A percentile compares a stretch with the other conserved stretches of the same genome.
Conservation (phyloP, 768 basidiomycete genomes). For the Pholiota conissans region DNA sequence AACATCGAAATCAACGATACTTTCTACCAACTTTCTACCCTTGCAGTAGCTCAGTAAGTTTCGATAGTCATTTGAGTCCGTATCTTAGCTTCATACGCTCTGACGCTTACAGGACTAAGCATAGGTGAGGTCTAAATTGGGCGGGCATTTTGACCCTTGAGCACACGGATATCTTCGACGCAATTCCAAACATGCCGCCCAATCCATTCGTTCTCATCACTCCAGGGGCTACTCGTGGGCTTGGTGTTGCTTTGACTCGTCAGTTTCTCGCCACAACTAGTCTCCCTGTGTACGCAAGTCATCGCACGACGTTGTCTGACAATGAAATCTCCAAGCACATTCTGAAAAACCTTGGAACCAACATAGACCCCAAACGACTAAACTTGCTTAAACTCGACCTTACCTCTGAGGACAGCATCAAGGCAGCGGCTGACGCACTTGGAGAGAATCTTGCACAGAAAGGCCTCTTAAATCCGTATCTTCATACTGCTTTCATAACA, state of each 20-base stretch:
- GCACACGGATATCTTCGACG: too few relatives aligned
- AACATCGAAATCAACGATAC: too few relatives aligned
- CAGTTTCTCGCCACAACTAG: constrained; percentile 50
- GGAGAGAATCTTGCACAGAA: constrained; percentile 28
- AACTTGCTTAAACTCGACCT: constrained; percentile 51
- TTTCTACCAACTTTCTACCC: too few relatives aligned
- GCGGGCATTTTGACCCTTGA: too few relatives aligned
- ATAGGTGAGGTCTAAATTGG: too few relatives aligned
- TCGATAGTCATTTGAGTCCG: too few relatives aligned
- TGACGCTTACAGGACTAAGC: too few relatives aligned
- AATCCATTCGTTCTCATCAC: constrained; percentile 52
- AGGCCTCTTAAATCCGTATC: constrained; percentile 33
- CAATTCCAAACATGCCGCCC: constrained; percentile 17
- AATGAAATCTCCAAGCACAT: constrained; percentile 39
- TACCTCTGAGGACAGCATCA: constrained; percentile 50
- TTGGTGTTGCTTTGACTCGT: constrained; percentile 55
- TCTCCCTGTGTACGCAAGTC: constrained; percentile 56
- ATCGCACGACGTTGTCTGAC: constrained; percentile 38
- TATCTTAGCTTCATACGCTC: too few relatives aligned
- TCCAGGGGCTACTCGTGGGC: constrained; percentile 54
- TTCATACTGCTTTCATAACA: constrained; percentile 56
- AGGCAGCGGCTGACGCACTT: constrained; percentile 44
- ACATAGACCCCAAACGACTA: constrained; percentile 45
- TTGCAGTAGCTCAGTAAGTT: too few relatives aligned
- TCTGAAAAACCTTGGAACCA: constrained; percentile 38